A percentile compares a stretch with the other conserved stretches of the same genome.
These are phyloP conservation scores for Ricinus communis DNA, from an alignment of 345 rosid species.

Conservation along the genomic window DNA sequence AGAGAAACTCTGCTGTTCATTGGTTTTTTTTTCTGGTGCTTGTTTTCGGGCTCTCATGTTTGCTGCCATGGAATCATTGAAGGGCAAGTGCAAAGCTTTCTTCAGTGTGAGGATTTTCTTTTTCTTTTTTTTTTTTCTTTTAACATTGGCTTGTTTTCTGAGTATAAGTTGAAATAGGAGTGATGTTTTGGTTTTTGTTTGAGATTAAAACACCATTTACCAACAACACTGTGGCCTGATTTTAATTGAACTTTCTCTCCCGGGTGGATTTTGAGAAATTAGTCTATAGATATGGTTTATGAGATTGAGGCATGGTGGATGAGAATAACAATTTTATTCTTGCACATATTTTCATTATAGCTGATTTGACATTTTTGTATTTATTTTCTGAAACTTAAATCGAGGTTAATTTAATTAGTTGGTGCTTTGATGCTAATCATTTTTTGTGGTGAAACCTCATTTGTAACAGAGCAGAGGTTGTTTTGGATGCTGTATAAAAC, in stretches of 20 bases:
- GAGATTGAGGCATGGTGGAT: not conserved
- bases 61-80: conserved; percentile 32
- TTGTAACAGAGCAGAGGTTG: conserved; percentile 96
- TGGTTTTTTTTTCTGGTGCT: conserved; percentile 36
- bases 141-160: not conserved
- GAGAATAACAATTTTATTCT: not conserved
- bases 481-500: conserved; percentile 70
- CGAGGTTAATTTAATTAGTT: conserved; percentile 4
- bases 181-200: not conserved
- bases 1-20: conserved; percentile 35
- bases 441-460: conserved; percentile 40
- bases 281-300: not conserved
- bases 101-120: conserved; percentile 36
- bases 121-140: not conserved
- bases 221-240: not conserved
- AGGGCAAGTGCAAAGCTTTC: conserved; percentile 35
- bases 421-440: conserved; percentile 36
- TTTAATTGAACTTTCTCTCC: not conserved
- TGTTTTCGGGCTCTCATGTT: conserved; percentile 20
- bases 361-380: not conserved
- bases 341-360: not conserved
- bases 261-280: not conserved
- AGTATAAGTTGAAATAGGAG: not conserved
- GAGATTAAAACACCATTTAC: not conserved
- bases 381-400: not conserved